Percentiles rank a stretch among this genome's conserved stretches.
phyloP scores from a whole-genome alignment of 345 rosid species.

The Eucalyptus curtisii region DNA sequence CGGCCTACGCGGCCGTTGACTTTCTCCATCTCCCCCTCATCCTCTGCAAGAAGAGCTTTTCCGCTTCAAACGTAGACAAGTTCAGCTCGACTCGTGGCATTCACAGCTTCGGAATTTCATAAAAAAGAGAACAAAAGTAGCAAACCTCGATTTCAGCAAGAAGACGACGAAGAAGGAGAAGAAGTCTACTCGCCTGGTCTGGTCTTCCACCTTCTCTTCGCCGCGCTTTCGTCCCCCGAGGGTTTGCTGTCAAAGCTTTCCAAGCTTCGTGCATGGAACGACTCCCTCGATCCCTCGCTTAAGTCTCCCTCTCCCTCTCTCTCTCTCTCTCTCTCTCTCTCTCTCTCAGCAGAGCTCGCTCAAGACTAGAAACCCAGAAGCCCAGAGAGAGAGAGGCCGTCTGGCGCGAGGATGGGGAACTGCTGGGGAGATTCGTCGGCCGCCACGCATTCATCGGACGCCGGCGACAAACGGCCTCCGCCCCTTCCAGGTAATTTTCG shows the following conservation, averaged over 20 bases:
- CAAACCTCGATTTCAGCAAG: not conserved
- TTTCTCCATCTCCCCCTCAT: not conserved
- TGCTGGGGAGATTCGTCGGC: not conserved
- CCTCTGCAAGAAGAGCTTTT: not conserved
- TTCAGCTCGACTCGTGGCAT: not conserved
- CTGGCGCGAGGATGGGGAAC: not conserved
- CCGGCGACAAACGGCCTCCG: not conserved
- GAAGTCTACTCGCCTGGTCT: not conserved
- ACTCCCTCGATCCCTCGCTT: not conserved
- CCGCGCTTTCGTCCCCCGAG: not conserved
- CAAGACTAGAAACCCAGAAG: not conserved
- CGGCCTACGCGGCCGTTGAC: not conserved
- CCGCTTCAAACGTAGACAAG: not conserved
- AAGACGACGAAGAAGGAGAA: not conserved
- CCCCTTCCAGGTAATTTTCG: not conserved
- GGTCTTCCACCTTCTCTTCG: not conserved
- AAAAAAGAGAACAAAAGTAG: too few species aligned
- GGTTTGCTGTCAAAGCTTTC: not conserved
- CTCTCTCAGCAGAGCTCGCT: not conserved
- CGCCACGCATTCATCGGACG: not conserved
- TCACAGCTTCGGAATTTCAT: not conserved
- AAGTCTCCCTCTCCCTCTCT: not conserved
- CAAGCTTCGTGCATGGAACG: not conserved
- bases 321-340: not conserved
- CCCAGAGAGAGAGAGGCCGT: not conserved